Evolutionary conservation across 352 stramenopile species (phyloP).

Genomic region (Phytopythium aichiense): DNA sequence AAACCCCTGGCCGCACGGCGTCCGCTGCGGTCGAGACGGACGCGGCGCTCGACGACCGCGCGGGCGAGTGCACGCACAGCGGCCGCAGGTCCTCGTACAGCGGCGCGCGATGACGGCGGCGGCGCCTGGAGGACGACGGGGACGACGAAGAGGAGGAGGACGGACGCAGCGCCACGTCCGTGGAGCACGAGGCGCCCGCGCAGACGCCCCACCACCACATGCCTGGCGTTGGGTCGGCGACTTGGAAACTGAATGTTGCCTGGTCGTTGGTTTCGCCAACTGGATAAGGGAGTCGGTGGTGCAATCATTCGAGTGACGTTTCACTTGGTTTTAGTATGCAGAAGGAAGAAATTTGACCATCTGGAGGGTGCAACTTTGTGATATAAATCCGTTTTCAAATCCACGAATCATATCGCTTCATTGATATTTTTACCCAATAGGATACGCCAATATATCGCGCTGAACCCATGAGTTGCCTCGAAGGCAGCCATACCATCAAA

Average conservation of each 20-base stretch:
- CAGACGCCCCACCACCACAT: slow-evolving; percentile 72
- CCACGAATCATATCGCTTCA: no score
- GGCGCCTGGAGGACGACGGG: background rate
- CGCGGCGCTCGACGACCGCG: slow-evolving; percentile 8
- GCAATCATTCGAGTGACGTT: no score
- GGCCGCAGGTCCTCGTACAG: slow-evolving; percentile 52
- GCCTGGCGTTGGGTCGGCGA: background rate
- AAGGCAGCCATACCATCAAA: no score
- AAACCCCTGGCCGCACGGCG: slow-evolving; percentile 32
- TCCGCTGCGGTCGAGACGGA: background rate
- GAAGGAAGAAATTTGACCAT: no score
- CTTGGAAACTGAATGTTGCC: background rate
- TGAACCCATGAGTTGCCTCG: no score
- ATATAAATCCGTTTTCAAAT: no score
- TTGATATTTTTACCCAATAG: no score
- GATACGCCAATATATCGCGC: no score
- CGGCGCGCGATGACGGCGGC: slow-evolving; percentile 10
- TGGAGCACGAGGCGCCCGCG: slow-evolving; percentile 44
- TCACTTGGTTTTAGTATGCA: background rate
- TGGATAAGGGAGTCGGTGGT: background rate
- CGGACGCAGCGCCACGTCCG: slow-evolving; percentile 28
- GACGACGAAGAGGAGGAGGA: background rate
- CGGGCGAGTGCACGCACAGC: slow-evolving; percentile 19
- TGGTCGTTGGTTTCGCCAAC: background rate
- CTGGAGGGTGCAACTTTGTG: no score